Percentiles rank a stretch among this genome's conserved stretches.
phyloP scores from a whole-genome alignment of 106 monocot species.

The Dendrobium officinale region DNA sequence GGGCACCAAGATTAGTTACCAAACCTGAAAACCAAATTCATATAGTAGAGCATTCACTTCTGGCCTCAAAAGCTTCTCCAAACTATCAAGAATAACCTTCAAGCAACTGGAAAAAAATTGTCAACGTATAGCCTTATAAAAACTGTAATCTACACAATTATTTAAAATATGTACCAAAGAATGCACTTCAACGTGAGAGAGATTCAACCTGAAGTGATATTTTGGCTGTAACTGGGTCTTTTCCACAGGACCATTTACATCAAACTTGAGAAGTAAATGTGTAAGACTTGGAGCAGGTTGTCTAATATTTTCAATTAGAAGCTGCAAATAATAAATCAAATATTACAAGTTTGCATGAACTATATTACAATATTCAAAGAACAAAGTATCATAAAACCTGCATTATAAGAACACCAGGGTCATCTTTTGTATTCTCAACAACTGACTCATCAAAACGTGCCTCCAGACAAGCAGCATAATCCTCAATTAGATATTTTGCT shows the following conservation, averaged over 20 bases:
- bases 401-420: conserved; percentile 80
- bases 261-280: conserved; percentile 92
- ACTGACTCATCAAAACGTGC: conserved; percentile 76
- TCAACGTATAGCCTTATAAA: not conserved
- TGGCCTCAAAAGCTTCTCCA: conserved; percentile 69
- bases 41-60: conserved; percentile 71
- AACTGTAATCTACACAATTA: not conserved
- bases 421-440: conserved; percentile 72
- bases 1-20: conserved; percentile 2
- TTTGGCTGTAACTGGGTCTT: conserved; percentile 77
- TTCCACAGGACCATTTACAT: conserved; percentile 70
- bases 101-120: conserved; percentile 60
- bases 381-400: conserved; percentile 44
- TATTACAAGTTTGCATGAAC: not conserved
- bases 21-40: conserved; percentile 93
- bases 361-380: not conserved
- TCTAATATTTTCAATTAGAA: conserved; percentile 87
- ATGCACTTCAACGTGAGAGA: not conserved
- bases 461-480: conserved; percentile 89
- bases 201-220: conserved; percentile 73
- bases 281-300: conserved; percentile 79
- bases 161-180: not conserved
- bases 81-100: conserved; percentile 89
- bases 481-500: conserved; percentile 60
- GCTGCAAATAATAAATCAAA: conserved; percentile 29